phyloP scores from a whole-genome alignment of 768 basidiomycete genomes.

The Agaricus sinodeliciosus region DNA sequence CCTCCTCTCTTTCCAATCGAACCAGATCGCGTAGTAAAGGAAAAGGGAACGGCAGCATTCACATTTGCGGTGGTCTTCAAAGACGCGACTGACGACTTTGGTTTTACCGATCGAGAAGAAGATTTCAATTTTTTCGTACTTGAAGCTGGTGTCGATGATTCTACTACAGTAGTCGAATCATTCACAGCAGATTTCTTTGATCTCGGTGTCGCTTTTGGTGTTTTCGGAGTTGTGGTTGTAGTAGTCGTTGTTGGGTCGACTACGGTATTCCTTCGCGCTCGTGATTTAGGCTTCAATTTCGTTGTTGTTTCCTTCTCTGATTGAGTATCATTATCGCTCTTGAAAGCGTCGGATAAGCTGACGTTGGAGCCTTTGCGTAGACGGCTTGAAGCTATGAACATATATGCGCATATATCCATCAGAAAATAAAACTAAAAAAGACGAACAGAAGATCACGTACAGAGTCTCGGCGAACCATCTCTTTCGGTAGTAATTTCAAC shows the following conservation, averaged over 20 bases:
- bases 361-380: not conserved
- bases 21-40: not conserved
- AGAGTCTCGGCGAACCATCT: conserved; percentile 6
- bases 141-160: not conserved
- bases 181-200: not conserved
- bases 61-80: not conserved
- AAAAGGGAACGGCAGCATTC: not conserved
- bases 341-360: not conserved
- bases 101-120: not conserved
- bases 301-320: not conserved
- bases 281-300: conserved; percentile 2
- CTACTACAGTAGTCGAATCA: conserved; percentile 1
- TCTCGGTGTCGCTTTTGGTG: not conserved
- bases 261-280: conserved; percentile 3
- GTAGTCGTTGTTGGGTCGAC: not conserved
- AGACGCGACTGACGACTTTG: conserved; percentile 4
- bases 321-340: not conserved
- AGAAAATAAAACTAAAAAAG: not conserved
- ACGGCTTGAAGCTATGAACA: not conserved
- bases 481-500: conserved; percentile 8
- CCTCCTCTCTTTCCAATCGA: not conserved
- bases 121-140: not conserved
- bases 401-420: not conserved
- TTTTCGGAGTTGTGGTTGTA: not conserved
- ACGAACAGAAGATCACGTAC: not conserved